These are phyloP conservation scores for Cicer arietinum DNA, from an alignment of 306 rosid species.

Conservation along the genomic window DNA sequence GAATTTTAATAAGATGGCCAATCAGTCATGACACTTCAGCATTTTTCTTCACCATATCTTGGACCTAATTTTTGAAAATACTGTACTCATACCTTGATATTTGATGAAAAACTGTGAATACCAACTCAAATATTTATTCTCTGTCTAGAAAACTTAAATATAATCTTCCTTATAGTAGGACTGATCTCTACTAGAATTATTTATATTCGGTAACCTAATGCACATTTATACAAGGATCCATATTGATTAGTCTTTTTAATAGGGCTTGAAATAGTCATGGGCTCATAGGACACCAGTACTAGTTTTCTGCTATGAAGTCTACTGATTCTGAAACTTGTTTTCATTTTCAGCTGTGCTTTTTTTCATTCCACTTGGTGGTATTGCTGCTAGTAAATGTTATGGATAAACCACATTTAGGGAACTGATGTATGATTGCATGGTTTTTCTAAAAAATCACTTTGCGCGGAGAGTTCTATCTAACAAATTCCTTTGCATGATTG, in stretches of 20 bases:
- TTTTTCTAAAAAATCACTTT: too few species aligned
- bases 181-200: not conserved
- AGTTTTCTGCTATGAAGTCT: constrained; percentile 2
- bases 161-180: not conserved
- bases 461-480: too few species aligned
- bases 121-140: not conserved
- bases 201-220: not conserved
- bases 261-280: constrained; percentile 1
- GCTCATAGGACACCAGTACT: constrained; percentile 23
- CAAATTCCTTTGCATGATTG: too few species aligned
- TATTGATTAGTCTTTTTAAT: not conserved
- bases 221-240: not conserved
- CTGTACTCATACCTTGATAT: too few species aligned
- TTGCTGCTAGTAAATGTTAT: constrained; percentile 1
- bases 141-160: not conserved
- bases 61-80: not conserved
- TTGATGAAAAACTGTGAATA: not conserved
- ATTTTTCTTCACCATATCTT: constrained; percentile 17
- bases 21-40: not conserved
- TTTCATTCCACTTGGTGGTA: not conserved
- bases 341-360: constrained; percentile 20
- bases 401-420: constrained; percentile 19
- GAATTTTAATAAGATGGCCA: not conserved
- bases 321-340: constrained; percentile 16
- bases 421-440: not conserved